phyloP scores from a whole-genome alignment of 768 basidiomycete genomes.

The Russula foetens region DNA sequence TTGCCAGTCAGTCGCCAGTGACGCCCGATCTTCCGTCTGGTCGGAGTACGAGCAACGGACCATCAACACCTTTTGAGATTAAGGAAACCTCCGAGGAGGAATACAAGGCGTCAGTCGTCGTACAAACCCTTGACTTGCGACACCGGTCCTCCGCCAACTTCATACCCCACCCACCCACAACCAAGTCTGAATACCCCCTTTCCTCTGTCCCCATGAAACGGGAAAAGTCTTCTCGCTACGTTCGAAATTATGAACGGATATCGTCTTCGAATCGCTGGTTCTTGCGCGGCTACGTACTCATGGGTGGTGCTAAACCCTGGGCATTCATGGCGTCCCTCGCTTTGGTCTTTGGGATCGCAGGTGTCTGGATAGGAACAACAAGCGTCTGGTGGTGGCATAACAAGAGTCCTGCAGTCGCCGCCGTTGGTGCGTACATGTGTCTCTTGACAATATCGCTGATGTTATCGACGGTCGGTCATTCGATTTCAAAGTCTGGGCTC shows the following conservation, averaged over 20 bases:
- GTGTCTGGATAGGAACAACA: slow-evolving; percentile 83
- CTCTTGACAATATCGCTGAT: slow-evolving; percentile 67
- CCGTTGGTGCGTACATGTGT: slow-evolving; percentile 53
- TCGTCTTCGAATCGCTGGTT: slow-evolving; percentile 74
- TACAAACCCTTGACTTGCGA: slow-evolving; percentile 9
- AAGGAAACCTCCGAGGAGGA: slow-evolving; percentile 15
- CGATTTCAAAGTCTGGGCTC: slow-evolving; percentile 15
- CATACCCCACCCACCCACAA: slow-evolving; percentile 14
- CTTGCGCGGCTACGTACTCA: slow-evolving; percentile 61
- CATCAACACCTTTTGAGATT: slow-evolving; percentile 12
- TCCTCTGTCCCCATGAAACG: slow-evolving; percentile 28
- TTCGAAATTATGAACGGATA: slow-evolving; percentile 55
- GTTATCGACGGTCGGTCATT: slow-evolving; percentile 58
- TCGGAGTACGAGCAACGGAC: slow-evolving; percentile 7
- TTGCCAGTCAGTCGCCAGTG: slow-evolving; percentile 15
- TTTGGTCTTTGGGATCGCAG: slow-evolving; percentile 59
- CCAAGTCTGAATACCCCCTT: slow-evolving; percentile 22
- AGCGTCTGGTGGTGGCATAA: slow-evolving; percentile 86
- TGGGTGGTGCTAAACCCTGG: slow-evolving; percentile 79
- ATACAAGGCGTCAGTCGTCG: slow-evolving; percentile 14
- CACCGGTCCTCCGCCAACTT: slow-evolving; percentile 10
- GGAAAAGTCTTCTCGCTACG: slow-evolving; percentile 31
- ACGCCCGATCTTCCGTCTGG: slow-evolving; percentile 11
- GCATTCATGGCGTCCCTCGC: slow-evolving; percentile 65
- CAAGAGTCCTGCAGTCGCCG: slow-evolving; percentile 61